Percentiles rank a stretch among this genome's conserved stretches.
These are phyloP conservation scores for Pyricularia sp. DNA, from an alignment of 2,329 filamentous ascomycete species.

Conservation along the genomic window DNA sequence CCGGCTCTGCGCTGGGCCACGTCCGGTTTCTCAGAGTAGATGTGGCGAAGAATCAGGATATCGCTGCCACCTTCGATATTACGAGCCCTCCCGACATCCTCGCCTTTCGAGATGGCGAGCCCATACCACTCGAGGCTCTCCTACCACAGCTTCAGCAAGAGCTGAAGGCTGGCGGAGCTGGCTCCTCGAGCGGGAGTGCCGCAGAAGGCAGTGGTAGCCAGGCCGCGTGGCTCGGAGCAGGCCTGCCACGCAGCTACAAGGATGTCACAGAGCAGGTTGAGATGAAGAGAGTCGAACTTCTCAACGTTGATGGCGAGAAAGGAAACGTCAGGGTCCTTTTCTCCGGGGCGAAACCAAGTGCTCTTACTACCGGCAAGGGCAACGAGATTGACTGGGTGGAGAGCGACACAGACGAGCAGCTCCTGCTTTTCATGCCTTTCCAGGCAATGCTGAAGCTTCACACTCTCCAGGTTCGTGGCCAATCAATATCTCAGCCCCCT, in stretches of 20 bases:
- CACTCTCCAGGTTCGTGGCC: conserved; percentile 51
- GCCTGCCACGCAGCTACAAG: conserved; percentile 67
- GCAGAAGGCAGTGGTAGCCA: conserved; percentile 32
- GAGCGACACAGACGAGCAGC: conserved; percentile 93
- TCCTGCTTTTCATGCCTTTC: conserved; percentile 89
- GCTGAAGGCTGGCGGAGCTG: conserved; percentile 38
- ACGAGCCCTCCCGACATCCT: conserved; percentile 85
- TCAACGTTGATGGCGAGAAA: conserved; percentile 75
- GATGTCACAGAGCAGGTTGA: conserved; percentile 82
- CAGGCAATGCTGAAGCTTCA: conserved; percentile 83
- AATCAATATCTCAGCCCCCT: not conserved
- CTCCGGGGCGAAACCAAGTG: conserved; percentile 55
- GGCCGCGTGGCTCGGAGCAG: conserved; percentile 62
- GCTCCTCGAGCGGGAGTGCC: conserved; percentile 28
- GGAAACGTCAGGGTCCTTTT: conserved; percentile 69
- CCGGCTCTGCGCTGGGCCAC: not conserved
- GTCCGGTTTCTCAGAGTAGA: conserved; percentile 68
- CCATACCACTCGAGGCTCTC: conserved; percentile 34
- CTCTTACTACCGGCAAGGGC: conserved; percentile 47
- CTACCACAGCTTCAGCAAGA: conserved; percentile 46
- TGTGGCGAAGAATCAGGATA: conserved; percentile 55
- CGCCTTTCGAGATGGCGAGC: conserved; percentile 65
- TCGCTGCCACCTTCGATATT: conserved; percentile 65
- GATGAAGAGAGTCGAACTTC: conserved; percentile 67
- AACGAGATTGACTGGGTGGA: conserved; percentile 75